Conservation (phyloP, 495 filamentous ascomycete species). For the Aspergillus sclerotiicarbonarius region DNA sequence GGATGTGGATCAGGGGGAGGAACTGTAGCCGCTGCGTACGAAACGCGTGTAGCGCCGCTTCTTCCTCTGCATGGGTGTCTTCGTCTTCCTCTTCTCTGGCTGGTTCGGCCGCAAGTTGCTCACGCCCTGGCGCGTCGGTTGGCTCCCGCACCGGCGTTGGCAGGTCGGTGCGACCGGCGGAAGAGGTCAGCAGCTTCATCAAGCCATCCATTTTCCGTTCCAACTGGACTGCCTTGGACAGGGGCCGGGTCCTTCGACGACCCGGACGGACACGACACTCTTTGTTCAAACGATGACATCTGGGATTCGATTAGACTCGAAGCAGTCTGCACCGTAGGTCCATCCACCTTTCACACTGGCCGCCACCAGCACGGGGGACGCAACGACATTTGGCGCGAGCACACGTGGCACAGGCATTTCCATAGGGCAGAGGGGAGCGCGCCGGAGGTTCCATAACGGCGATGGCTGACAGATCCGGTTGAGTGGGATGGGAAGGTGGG, state of each 20-base stretch:
- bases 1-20: slow-evolving; percentile 12
- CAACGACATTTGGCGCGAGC: slow-evolving; percentile 14
- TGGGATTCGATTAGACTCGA: neutral
- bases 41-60: slow-evolving; percentile 1
- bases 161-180: slow-evolving; percentile 1
- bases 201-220: slow-evolving; percentile 14
- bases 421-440: slow-evolving; percentile 6
- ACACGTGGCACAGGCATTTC: slow-evolving; percentile 11
- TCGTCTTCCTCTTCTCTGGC: neutral
- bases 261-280: slow-evolving; percentile 5
- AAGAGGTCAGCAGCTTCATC: slow-evolving; percentile 8
- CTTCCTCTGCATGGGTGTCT: neutral
- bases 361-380: neutral
- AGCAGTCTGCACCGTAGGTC: neutral
- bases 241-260: slow-evolving; percentile 1
- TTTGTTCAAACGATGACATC: slow-evolving; percentile 12
- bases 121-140: neutral
- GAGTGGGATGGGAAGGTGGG: neutral
- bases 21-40: neutral
- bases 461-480: neutral
- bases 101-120: neutral
- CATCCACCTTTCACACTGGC: slow-evolving; percentile 10
- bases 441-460: slow-evolving; percentile 2
- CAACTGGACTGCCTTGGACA: slow-evolving; percentile 3
- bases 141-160: neutral